Base-by-base conservation (phyloP, 2,329 filamentous ascomycete species). In the Tolypocladium cylindrosporum region DNA sequence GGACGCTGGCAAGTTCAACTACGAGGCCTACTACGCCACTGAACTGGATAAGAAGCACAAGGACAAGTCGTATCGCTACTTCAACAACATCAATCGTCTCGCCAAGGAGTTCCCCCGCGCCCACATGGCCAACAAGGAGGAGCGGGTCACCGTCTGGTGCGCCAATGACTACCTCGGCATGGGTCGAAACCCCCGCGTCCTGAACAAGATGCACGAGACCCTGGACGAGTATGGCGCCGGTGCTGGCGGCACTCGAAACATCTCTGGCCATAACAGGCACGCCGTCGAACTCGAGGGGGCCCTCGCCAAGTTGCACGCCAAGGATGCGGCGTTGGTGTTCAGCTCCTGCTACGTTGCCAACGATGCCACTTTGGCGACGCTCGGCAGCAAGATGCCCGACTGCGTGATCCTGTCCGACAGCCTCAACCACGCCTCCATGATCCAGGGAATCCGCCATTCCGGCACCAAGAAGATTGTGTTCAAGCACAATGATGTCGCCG, bases 41-140 rank as follows among this genome's bases (percentile, higher is more conserved):
- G 93, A 99, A 74, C 77, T 99, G 65, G 91, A 97, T 67, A 97
- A 97, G 84, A 99, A 99, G 79, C 94, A 96, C 82, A 92, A 96
- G 81, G 94, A 99, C 82, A 97, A 97, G 79, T 97, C 92, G 56
- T 99, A 99, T 79, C 90, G 94, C 70, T 97, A 97, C 79, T 99
- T 99, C 81, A 99, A 99, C 82, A 99, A 99, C 80, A 99, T 99
- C 85, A 99, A 99, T 71, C 91, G 94, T 41, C 82, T 99, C 61
- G 94, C 94, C 64, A 90, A 94, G 77, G 91, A 97, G 63, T 99
- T 99, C 62, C 94, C 94, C 37, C 90, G 89, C 63, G 94, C 94
- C 52, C 94, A 99, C 74, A 96, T 95, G 81, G 83, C 89, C 19
- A 85, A 81, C 59, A 83, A 85, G 69, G 87, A 93, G 60, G 91